These are phyloP conservation scores for Apiotrichum gracile DNA, from an alignment of 1,284 basidiomycete genomes.

Conservation along the genomic window DNA sequence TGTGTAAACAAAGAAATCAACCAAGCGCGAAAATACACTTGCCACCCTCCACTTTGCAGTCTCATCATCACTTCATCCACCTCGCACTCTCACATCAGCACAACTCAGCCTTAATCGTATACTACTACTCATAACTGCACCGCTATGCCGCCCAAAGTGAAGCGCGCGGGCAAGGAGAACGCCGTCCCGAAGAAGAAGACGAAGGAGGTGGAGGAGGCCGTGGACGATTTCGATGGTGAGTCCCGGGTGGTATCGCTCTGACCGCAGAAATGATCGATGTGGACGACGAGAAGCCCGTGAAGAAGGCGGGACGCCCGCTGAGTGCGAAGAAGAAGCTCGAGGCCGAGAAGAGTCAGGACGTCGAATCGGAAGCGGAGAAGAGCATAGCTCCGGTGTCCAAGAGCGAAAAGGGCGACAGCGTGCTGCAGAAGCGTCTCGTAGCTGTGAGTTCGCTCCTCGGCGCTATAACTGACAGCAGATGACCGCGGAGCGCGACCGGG, in stretches of 20 bases:
- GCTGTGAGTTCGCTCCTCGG: constrained; percentile 8
- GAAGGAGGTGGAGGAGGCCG: constrained; percentile 1
- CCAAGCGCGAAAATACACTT: no score
- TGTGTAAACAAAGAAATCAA: neutral
- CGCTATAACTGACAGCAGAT: constrained; percentile 13
- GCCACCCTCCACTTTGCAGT: no score
- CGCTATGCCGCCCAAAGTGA: constrained; percentile 1
- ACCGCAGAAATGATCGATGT: neutral
- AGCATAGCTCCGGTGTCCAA: neutral
- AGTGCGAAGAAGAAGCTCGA: neutral
- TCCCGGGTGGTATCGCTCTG: no score
- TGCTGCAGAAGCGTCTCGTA: constrained; percentile 12
- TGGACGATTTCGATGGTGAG: constrained; percentile 10
- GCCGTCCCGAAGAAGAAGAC: constrained; percentile 1
- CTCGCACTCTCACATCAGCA: neutral
- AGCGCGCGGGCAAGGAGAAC: constrained; percentile 17
- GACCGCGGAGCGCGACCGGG: constrained; percentile 27
- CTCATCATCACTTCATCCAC: no score
- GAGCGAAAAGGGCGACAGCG: neutral
- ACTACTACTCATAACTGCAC: no score
- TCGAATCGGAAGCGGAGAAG: neutral
- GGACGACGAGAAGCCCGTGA: neutral
- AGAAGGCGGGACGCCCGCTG: neutral
- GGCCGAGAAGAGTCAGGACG: neutral
- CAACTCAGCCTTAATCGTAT: no score